Percentiles rank a stretch among this genome's conserved stretches.
These are phyloP conservation scores for Thelonectria olida DNA, from an alignment of 2,329 filamentous ascomycete species.

Conservation along the genomic window DNA sequence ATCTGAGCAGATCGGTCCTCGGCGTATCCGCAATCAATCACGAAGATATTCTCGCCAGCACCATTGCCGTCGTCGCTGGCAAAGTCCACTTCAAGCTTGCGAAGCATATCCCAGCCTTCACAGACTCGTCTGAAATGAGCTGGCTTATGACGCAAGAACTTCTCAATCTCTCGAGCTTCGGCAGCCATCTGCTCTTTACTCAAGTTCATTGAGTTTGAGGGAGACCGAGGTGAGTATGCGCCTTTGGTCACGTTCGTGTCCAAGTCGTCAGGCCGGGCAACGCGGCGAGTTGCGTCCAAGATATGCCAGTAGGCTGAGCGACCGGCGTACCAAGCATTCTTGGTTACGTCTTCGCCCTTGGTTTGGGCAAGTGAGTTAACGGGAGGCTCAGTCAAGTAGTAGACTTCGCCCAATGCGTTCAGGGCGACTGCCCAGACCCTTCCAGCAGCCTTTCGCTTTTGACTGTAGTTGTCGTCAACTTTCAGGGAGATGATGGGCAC, in stretches of 20 bases:
- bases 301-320: constrained; percentile 83
- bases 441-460: constrained; percentile 72
- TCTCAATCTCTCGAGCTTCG: constrained; percentile 85
- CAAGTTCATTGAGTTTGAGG: constrained; percentile 77
- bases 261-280: constrained; percentile 76
- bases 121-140: constrained; percentile 81
- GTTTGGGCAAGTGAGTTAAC: constrained; percentile 59
- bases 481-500: constrained; percentile 88
- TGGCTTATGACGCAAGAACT: constrained; percentile 76
- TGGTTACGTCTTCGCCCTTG: constrained; percentile 65
- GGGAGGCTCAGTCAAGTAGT: constrained; percentile 80
- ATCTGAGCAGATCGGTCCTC: constrained; percentile 60
- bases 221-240: constrained; percentile 83
- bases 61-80: constrained; percentile 79
- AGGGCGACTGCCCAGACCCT: constrained; percentile 92
- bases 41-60: constrained; percentile 79
- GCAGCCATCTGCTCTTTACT: constrained; percentile 75
- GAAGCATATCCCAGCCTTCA: constrained; percentile 91
- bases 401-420: constrained; percentile 93
- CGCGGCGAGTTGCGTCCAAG: constrained; percentile 79
- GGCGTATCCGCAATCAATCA: constrained; percentile 77
- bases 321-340: constrained; percentile 81
- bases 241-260: constrained; percentile 73
- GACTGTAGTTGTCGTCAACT: constrained; percentile 84
- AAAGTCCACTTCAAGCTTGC: constrained; percentile 88